These are phyloP conservation scores for Lactarius deliciosus DNA, from an alignment of 768 basidiomycete genomes.

Conservation along the genomic window DNA sequence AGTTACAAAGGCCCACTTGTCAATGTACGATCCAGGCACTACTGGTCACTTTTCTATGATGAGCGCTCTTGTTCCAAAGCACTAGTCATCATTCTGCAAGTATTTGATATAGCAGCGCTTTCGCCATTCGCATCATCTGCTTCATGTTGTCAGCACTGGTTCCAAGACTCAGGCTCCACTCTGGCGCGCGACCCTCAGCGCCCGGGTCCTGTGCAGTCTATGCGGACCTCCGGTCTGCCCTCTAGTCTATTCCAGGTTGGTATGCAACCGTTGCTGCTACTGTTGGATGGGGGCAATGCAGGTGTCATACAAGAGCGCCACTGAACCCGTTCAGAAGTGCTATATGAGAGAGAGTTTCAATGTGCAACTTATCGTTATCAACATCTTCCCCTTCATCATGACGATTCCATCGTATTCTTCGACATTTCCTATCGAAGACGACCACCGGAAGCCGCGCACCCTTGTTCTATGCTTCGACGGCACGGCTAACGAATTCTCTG, in stretches of 20 bases:
- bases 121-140: neutral
- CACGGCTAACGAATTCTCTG: constrained; percentile 48
- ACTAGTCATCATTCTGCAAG: too few species aligned
- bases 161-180: too few species aligned
- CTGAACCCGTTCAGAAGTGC: neutral
- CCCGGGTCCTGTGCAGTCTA: neutral
- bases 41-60: neutral
- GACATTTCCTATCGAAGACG: neutral
- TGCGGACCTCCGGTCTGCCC: neutral
- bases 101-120: neutral
- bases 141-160: neutral
- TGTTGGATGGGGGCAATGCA: neutral
- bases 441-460: constrained; percentile 38
- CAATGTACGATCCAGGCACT: neutral
- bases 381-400: neutral
- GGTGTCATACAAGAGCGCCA: neutral
- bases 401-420: neutral
- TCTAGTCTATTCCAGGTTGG: neutral
- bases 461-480: constrained; percentile 73
- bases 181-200: neutral
- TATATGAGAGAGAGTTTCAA: constrained; percentile 2
- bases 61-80: too few species aligned
- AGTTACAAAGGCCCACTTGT: neutral
- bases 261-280: neutral
- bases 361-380: neutral